Evolutionary conservation across 2,329 filamentous ascomycete species (phyloP), one percentile per base, ranked within the genome.

Genomic region (Pseudofabraea citricarpa): DNA sequence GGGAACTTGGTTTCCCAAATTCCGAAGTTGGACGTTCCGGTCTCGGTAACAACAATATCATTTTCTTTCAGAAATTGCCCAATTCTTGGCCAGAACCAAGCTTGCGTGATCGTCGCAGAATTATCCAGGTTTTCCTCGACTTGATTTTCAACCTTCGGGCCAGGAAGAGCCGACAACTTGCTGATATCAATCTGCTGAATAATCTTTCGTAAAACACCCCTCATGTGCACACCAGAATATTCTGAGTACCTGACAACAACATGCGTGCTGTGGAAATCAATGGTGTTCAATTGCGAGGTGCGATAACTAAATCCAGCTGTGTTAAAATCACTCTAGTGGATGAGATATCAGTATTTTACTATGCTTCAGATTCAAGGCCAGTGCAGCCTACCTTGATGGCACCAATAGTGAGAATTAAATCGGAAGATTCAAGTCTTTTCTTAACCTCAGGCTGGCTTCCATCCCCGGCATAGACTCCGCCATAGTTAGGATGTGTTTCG

Each of bases 1-100:
- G 89, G 89, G 68, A 95, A 93, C 32, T 78, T 77, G 4, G 88
- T 90, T 45, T 90, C 87, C 79, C 86, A 89, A 56, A 93, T 87
- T 44, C 90, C 90, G 62, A 94, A 91, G 67, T 90, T 91, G 45
- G 88, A 74, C 0, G 90, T 95, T 29, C 89, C 90, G 2, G 89
- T 95, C 63, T 94, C 90, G 0, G 89, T 91, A 40, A 95, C 77
- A 43, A 95, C 71, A 44, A 94, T 79, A 56, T 95, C 90, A 36
- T 81, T 73, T 42, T 81, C 71, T 42, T 75, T 72, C 8, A 95
- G 68, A 72, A 85, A 94, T 49, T 82, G 73, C 27, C 85, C 83
- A 13, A 93, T 70, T 29, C 76, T 77, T 1, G 85, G 85, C 87
- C 88, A 95, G 62, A 95, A 75, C 72, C 77, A 88, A 13, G 75